Evolutionary conservation across 768 basidiomycete species (phyloP).

Genomic region (Dendrothele bispora): DNA sequence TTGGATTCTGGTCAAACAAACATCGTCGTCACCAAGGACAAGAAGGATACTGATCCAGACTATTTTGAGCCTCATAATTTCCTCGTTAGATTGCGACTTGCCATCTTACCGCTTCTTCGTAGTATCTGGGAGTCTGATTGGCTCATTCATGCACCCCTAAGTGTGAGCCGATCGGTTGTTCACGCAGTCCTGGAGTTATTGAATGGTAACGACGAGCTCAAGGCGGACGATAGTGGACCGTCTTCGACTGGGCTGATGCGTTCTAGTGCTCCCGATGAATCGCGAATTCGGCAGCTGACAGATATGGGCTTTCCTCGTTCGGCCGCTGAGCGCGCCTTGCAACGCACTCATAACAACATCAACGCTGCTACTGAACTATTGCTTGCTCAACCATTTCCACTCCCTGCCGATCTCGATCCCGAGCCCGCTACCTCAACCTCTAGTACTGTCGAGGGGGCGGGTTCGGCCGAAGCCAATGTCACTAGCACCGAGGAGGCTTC

Average conservation of each 20-base stretch:
- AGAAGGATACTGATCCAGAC: constrained; percentile 71
- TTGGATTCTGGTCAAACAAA: constrained; percentile 85
- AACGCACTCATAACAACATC: constrained; percentile 86
- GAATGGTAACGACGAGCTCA: constrained; percentile 72
- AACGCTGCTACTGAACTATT: constrained; percentile 86
- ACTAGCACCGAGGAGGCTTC: constrained; percentile 5
- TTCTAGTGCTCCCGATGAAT: constrained; percentile 58
- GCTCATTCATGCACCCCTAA: constrained; percentile 74
- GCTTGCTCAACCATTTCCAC: constrained; percentile 76
- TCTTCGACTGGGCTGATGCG: constrained; percentile 21
- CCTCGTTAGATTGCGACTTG: constrained; percentile 75
- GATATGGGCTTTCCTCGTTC: constrained; percentile 98
- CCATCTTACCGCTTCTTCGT: constrained; percentile 63
- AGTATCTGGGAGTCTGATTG: constrained; percentile 83
- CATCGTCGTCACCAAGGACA: constrained; percentile 70
- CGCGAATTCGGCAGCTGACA: constrained; percentile 75
- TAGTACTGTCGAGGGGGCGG: constrained; percentile 21
- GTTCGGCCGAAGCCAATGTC: constrained; percentile 17
- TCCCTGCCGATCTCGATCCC: constrained; percentile 65
- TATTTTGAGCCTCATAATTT: constrained; percentile 89
- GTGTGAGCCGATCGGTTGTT: constrained; percentile 73
- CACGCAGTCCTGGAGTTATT: constrained; percentile 79
- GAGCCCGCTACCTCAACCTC: constrained; percentile 31
- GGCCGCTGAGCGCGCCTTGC: constrained; percentile 81
- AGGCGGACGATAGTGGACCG: constrained; percentile 37